Percentiles rank a stretch among this genome's conserved stretches.
phyloP scores from a whole-genome alignment of 2,329 filamentous ascomycete species.

The Fusarium sp. region DNA sequence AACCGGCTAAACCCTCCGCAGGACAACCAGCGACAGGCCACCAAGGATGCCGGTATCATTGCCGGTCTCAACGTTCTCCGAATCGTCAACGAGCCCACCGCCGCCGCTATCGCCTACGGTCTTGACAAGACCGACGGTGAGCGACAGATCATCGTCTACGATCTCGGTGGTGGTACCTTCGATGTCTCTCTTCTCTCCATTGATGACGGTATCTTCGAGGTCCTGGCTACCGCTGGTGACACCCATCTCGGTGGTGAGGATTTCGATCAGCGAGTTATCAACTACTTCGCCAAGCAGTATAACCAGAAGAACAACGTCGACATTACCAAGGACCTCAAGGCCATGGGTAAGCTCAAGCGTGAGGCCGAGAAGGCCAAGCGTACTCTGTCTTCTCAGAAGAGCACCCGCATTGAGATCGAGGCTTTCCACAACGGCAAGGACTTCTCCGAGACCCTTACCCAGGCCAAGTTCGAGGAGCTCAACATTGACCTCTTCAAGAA shows the following conservation, averaged over 20 bases:
- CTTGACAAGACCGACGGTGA: conserved; percentile 86
- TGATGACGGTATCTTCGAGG: conserved; percentile 92
- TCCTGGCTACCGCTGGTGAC: conserved; percentile 93
- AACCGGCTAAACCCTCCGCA: conserved; percentile 41
- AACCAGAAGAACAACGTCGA: conserved; percentile 98
- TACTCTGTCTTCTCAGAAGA: conserved; percentile 93
- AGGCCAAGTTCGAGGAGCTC: conserved; percentile 99
- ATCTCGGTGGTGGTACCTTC: conserved; percentile 94
- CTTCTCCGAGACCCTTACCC: conserved; percentile 97
- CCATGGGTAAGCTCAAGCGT: conserved; percentile 99
- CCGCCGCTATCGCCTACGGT: conserved; percentile 93
- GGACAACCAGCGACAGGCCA: conserved; percentile 95
- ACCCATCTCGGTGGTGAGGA: conserved; percentile 98
- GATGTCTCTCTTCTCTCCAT: conserved; percentile 94
- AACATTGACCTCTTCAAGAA: conserved; percentile 99
- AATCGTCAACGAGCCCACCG: conserved; percentile 96
- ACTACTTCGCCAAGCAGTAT: conserved; percentile 95
- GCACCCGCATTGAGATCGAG: conserved; percentile 94
- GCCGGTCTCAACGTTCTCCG: conserved; percentile 94
- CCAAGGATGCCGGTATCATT: conserved; percentile 93
- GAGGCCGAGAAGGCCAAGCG: conserved; percentile 99
- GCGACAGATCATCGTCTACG: conserved; percentile 91
- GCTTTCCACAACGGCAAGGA: conserved; percentile 96
- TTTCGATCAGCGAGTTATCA: conserved; percentile 98
- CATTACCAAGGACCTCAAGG: conserved; percentile 92